Conservation (phyloP, 345 rosid genomes). For the Eucalyptus coolabah region DNA sequence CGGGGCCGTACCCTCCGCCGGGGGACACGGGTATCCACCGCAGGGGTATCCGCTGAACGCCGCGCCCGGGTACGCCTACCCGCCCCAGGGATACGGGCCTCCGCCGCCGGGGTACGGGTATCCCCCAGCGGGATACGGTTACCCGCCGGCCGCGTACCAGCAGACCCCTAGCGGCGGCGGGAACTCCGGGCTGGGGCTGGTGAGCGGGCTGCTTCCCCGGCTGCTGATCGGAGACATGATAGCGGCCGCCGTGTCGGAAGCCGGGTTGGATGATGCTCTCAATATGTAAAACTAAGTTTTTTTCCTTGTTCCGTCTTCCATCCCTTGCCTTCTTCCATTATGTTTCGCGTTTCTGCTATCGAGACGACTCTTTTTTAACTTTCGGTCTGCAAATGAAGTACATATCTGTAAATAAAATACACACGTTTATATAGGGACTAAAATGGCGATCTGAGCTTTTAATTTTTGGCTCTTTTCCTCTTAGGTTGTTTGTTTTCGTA, state of each 20-base stretch:
- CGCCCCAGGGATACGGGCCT: not conserved
- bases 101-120: too few species aligned
- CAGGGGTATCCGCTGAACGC: not conserved
- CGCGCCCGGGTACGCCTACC: not conserved
- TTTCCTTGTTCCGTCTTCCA: too few species aligned
- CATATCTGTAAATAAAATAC: not conserved
- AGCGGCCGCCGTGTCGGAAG: accelerated
- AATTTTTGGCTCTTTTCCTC: not conserved
- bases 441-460: not conserved
- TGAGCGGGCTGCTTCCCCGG: too few species aligned
- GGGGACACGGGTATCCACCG: not conserved
- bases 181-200: too few species aligned
- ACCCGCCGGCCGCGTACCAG: too few species aligned
- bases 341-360: not conserved
- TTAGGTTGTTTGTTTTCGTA: not conserved
- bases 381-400: not conserved
- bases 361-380: too few species aligned
- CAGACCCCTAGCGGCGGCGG: too few species aligned
- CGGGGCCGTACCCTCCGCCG: not conserved
- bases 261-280: too few species aligned
- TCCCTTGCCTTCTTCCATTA: too few species aligned
- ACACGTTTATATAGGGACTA: not conserved
- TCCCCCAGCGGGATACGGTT: not conserved
- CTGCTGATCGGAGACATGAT: too few species aligned
- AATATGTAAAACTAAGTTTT: too few species aligned